These are phyloP conservation scores for Periconia digitata DNA, from an alignment of 2,329 filamentous ascomycete species.

Conservation along the genomic window DNA sequence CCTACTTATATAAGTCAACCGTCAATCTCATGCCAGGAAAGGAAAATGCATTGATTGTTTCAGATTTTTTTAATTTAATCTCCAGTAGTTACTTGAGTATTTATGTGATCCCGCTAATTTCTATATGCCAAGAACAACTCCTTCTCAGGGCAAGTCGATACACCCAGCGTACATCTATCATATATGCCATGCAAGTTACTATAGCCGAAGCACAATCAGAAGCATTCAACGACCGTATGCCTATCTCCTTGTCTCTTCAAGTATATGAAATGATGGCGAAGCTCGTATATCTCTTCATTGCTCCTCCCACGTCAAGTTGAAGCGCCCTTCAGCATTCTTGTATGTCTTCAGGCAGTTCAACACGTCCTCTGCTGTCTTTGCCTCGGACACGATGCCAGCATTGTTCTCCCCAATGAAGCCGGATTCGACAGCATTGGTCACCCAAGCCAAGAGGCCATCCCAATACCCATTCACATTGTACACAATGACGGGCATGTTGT, in stretches of 20 bases:
- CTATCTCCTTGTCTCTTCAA: background rate
- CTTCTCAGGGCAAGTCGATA: no score
- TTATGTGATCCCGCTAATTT: no score
- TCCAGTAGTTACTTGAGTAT: no score
- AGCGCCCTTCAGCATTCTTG: constrained; percentile 71
- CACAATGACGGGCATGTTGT: constrained; percentile 72
- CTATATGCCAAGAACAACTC: no score
- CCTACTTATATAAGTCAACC: no score
- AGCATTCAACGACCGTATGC: background rate
- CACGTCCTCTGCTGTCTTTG: constrained; percentile 70
- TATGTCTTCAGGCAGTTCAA: constrained; percentile 72
- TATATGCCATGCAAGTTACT: background rate
- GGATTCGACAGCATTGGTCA: constrained; percentile 70
- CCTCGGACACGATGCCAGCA: constrained; percentile 76
- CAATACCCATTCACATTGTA: constrained; percentile 91
- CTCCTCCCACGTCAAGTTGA: constrained; percentile 78
- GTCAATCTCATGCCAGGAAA: no score
- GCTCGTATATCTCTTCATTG: constrained; percentile 15
- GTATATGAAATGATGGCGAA: background rate
- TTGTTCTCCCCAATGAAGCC: constrained; percentile 76
- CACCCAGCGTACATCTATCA: background rate
- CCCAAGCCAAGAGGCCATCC: constrained; percentile 82
- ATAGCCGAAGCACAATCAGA: background rate
- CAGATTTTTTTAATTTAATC: no score
- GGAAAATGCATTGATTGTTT: no score